Evolutionary conservation across 768 basidiomycete genomes (phyloP), one percentile per base, ranked within the genome.

Genomic region (Termitomyces sp.): DNA sequence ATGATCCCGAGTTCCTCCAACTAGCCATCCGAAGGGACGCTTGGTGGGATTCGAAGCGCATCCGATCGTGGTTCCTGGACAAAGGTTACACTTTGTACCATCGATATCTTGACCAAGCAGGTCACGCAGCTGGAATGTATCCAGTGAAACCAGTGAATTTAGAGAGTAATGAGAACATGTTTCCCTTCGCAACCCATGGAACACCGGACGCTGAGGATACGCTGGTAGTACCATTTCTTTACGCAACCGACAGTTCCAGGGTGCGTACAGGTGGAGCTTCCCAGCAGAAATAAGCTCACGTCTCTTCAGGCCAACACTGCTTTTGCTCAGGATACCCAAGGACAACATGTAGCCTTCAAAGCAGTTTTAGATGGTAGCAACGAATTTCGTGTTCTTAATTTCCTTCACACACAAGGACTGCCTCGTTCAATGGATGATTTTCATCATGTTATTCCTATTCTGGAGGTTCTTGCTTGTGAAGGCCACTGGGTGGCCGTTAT

Each of bases 401-500:
- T 5, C 25, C 47, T 58, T 13, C 38, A 53, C 5, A 36, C 20
- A 18, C n/a, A 51, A 29, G n/a, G 16, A 15, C 10, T 25, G 2
- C 38, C 40, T 7, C 9, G 2, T 5, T 52, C 42, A 7, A 29
- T 31, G 5, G 27, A 53, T 6, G 53, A 48, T 6, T 51, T 50
- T 20, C 54, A 54, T 12, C 43, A 59, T 22, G 29, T 64, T 5
- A 40, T 63, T 7, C 7, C 16, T 18, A n/a, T 22, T 10, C 23
- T n/a, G 10, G 35, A 15, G 27, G 22, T 36, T 16, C 35, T 38
- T 18, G 5, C 43, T 31, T 40, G 4, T 3, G 38, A 39, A 15
- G 66, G 59, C 16, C 59, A 57, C 36, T 67, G 60, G 47, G 64
- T 69, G 44, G 60, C 56, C 12, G 62, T 71, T 13, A 70, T 68